Percentiles rank a stretch among this genome's conserved stretches.
These are phyloP conservation scores for Aphanomyces invadans DNA, from an alignment of 352 stramenopile genomes.

Conservation along the genomic window DNA sequence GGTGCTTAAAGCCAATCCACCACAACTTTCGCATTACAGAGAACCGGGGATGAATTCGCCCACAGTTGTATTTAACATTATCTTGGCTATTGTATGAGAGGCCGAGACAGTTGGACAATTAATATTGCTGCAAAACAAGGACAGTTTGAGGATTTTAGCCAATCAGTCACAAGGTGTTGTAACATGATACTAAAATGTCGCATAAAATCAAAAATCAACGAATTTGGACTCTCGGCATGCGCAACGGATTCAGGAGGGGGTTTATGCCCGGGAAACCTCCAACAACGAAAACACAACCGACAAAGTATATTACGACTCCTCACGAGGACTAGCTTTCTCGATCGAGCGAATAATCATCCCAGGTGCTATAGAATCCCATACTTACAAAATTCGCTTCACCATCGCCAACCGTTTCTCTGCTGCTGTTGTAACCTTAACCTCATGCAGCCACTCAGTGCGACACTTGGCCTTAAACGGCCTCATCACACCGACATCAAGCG, in stretches of 20 bases:
- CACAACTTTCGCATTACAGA: no score
- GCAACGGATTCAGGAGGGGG: background rate
- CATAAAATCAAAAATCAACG: background rate
- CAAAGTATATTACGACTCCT: background rate
- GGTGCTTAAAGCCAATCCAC: no score
- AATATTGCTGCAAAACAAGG: background rate
- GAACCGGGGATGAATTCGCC: background rate
- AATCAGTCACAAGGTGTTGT: background rate
- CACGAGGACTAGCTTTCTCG: background rate
- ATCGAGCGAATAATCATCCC: background rate
- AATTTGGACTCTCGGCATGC: background rate
- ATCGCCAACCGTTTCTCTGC: constrained; percentile 1
- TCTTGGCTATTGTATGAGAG: background rate
- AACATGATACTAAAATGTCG: background rate
- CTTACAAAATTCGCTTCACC: background rate
- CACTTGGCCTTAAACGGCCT: constrained; percentile 12
- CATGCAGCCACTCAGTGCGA: background rate
- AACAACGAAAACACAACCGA: background rate
- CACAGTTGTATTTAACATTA: background rate
- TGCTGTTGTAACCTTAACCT: background rate
- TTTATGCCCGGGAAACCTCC: background rate
- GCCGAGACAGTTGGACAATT: background rate
- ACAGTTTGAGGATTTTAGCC: background rate
- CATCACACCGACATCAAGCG: constrained; percentile 16
- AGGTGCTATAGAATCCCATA: background rate